Evolutionary conservation across 305 asterid species (phyloP).

Genomic region (Salvia sclarea): DNA sequence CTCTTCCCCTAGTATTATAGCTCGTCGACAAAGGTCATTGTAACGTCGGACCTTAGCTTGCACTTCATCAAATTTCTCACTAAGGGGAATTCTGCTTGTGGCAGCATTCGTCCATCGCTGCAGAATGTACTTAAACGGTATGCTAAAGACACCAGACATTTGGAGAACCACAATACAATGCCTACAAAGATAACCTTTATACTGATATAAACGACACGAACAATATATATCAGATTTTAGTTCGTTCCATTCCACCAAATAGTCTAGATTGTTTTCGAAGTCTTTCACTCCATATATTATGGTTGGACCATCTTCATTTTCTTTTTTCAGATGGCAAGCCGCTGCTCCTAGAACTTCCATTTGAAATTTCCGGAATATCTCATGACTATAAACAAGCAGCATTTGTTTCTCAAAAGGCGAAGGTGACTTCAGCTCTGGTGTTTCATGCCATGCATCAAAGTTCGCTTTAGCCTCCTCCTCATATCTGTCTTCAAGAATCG

Average conservation of each 20-base stretch:
- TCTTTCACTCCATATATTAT: conserved; percentile 67
- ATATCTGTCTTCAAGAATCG: conserved; percentile 67
- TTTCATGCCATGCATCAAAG: conserved; percentile 93
- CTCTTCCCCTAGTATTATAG: conserved; percentile 92
- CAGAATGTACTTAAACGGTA: conserved; percentile 71
- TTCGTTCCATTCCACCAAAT: conserved; percentile 73
- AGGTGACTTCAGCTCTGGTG: conserved; percentile 86
- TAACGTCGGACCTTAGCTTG: conserved; percentile 84
- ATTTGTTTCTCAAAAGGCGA: conserved; percentile 93
- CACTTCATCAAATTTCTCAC: conserved; percentile 71
- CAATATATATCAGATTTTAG: conserved; percentile 56
- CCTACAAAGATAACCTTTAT: conserved; percentile 83
- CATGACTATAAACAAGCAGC: conserved; percentile 71
- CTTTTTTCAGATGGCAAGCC: conserved; percentile 91
- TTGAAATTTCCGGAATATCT: conserved; percentile 84
- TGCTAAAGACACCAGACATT: conserved; percentile 86
- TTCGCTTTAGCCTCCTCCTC: conserved; percentile 93
- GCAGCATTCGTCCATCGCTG: conserved; percentile 97
- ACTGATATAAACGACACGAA: conserved; percentile 72
- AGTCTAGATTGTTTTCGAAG: conserved; percentile 60
- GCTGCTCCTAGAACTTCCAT: conserved; percentile 88
- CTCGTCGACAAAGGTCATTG: conserved; percentile 86
- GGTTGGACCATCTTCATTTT: conserved; percentile 56
- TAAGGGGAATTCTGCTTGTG: conserved; percentile 61
- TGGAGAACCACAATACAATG: conserved; percentile 94